A percentile compares a stretch with the other conserved stretches of the same genome.
Conservation (phyloP, 2,329 filamentous ascomycete species). For the Aureobasidium subglaciale region DNA sequence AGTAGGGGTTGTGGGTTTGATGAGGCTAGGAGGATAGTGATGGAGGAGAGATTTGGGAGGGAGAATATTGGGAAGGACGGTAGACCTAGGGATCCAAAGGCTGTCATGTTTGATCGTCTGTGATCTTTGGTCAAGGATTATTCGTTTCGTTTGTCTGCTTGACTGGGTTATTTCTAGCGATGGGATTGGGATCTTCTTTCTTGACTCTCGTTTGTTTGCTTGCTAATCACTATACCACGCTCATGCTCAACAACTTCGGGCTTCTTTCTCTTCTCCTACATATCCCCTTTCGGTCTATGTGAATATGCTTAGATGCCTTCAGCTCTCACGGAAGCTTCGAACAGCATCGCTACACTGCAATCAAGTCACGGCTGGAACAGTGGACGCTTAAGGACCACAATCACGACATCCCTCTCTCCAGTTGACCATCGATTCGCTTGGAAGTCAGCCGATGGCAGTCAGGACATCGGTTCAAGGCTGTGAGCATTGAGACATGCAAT, state of each 20-base stretch:
- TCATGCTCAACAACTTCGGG: not conserved
- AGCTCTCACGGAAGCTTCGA: no score
- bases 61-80: constrained; percentile 88
- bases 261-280: no score
- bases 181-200: not conserved
- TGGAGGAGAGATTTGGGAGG: constrained; percentile 76
- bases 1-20: constrained; percentile 75
- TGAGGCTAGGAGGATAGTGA: constrained; percentile 79
- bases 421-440: no score
- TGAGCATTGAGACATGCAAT: no score
- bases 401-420: no score
- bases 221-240: not conserved
- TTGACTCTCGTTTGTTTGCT: not conserved
- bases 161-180: not conserved
- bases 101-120: constrained; percentile 65
- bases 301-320: no score
- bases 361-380: no score
- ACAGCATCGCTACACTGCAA: no score
- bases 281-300: no score
- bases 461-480: no score
- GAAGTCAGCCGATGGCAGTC: no score
- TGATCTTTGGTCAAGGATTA: not conserved
- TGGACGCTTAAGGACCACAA: no score
- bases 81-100: constrained; percentile 82
- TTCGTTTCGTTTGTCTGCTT: not conserved